Base-by-base conservation (phyloP, 1,284 basidiomycete species). In the Melampsora larici-populina region DNA sequence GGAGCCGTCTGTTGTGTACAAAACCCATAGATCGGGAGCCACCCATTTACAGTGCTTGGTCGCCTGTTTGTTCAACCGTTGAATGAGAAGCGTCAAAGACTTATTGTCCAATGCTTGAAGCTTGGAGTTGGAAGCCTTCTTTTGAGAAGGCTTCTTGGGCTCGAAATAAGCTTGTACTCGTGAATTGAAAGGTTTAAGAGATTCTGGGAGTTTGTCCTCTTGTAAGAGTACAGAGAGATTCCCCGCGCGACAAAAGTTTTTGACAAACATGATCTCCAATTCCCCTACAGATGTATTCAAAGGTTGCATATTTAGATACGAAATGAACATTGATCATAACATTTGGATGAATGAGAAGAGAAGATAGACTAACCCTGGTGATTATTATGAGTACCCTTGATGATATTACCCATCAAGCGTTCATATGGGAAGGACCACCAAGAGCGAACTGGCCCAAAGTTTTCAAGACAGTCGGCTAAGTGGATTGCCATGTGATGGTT, bases 401-500 rank as follows among this genome's bases (percentile, higher is more conserved):
- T 29, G 0, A 75, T 68, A 40, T 43, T 51, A 0, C 48, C 64
- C 73, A 75, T 75, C 4, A 68, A 9, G 2, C 73, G 48, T 24
- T 75, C 73, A 51, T 58, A 67, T 6, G 48, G 65, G 40, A 75
- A 75, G 40, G 73, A 75, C 64, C 73, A 75, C 26, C 51, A 75
- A 9, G 64, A 40, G 13, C 65, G 18, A 15, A 48, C 40, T 29
- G 73, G 73, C 11, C 73, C 64, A 46, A n/a, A n/a, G n/a, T n/a
- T n/a, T n/a, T n/a, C n/a, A n/a, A n/a, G n/a, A n/a, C n/a, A n/a
- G n/a, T n/a, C 51, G 31, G 73, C 73, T 11, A 68, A 46, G 26
- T 75, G 73, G 7, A 67, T 40, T 0, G 73, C 63, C 73, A 75
- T 68, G 29, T 75, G 73, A 67, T 75, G 73, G 31, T 75, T 75